These are phyloP conservation scores for Bromus sterilis DNA, from an alignment of 176 grass and related monocot species.

Conservation along the genomic window DNA sequence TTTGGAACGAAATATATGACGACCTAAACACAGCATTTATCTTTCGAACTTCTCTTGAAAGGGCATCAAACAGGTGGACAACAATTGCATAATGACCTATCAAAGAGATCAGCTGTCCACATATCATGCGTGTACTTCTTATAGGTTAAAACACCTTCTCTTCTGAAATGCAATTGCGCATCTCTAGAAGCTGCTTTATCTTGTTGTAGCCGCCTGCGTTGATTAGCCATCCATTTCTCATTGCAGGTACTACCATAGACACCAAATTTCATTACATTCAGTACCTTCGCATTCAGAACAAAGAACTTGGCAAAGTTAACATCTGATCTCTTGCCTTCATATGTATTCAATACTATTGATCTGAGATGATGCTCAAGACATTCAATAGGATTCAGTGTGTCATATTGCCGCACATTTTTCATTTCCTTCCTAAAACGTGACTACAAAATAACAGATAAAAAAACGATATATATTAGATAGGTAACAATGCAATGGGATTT, in stretches of 20 bases:
- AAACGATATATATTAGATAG: no score
- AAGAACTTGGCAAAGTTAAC: conserved; percentile 25
- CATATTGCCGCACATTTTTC: background rate
- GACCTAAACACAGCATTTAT: no score
- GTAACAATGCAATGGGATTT: no score
- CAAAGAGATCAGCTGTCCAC: no score
- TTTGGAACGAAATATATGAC: no score
- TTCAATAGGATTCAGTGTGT: background rate
- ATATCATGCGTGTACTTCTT: background rate
- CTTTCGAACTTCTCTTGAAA: no score
- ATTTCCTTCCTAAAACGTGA: background rate
- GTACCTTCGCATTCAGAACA: conserved; percentile 17
- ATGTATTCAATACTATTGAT: background rate
- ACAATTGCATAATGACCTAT: background rate
- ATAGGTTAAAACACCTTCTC: background rate
- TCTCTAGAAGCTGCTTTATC: background rate
- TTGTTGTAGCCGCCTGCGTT: background rate
- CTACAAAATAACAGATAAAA: background rate
- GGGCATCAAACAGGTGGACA: no score
- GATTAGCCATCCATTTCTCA: conserved; percentile 1
- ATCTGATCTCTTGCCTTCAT: background rate
- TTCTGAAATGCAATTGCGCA: background rate
- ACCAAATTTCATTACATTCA: background rate
- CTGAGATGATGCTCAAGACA: conserved; percentile 10
- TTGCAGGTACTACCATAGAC: accelerated